Evolutionary conservation across 2,329 filamentous ascomycete genomes (phyloP).

Genomic region (Penicillium vulpinum): DNA sequence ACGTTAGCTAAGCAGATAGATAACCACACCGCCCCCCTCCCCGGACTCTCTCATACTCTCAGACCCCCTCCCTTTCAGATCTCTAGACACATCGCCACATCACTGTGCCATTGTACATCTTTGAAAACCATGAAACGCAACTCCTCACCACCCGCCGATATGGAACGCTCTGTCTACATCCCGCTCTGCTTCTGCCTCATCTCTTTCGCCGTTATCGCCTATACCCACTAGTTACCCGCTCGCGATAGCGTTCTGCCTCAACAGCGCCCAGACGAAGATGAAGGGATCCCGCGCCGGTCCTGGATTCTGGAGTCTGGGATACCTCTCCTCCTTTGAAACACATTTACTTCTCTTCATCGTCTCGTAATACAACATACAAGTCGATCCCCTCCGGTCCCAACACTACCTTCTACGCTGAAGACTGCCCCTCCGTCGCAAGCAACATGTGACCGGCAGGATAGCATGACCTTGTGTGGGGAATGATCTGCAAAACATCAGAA

Average conservation of each 20-base stretch:
- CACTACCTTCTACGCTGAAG: not conserved
- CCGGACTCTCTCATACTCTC: not conserved
- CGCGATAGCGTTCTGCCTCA: slow-evolving; percentile 3
- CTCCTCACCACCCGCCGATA: slow-evolving; percentile 19
- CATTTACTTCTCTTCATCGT: not conserved
- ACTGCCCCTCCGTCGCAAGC: not conserved
- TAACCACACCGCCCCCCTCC: slow-evolving; percentile 6
- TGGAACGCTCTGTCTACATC: slow-evolving; percentile 39
- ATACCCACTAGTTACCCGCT: slow-evolving; percentile 27
- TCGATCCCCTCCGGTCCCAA: not conserved
- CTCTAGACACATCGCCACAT: not conserved
- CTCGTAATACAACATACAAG: not conserved
- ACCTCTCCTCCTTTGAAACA: not conserved
- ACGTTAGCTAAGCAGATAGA: slow-evolving; percentile 9
- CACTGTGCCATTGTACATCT: not conserved
- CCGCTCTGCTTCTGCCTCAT: slow-evolving; percentile 40
- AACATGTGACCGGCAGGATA: not conserved
- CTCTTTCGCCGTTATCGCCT: slow-evolving; percentile 41
- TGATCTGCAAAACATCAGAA: not conserved
- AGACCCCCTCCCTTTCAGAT: not conserved
- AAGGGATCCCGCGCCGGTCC: not conserved
- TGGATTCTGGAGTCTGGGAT: not conserved
- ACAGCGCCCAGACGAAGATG: not conserved
- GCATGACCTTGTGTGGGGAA: not conserved
- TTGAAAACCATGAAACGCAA: slow-evolving; percentile 15